Evolutionary conservation across 495 filamentous ascomycete species (phyloP), one percentile per base, ranked within the genome.

Genomic region (Xylaria acuta): DNA sequence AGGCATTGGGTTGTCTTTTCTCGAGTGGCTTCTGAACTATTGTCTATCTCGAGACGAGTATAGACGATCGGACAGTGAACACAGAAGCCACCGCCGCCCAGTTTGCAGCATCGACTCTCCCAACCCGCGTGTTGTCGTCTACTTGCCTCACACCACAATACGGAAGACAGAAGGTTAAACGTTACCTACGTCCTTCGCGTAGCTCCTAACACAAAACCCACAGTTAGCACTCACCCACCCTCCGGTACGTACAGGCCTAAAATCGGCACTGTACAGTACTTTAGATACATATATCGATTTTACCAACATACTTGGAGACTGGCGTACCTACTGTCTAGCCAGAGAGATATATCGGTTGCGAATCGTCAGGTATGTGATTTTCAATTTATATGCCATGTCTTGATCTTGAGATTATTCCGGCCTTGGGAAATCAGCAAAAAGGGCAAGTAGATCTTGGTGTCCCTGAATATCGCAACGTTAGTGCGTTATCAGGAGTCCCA

Each of bases 381-480:
- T 43, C 36, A 12, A 22, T 12, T 8, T 40, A 67, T 51, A 49
- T 14, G n/a, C 22, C 2, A 45, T 5, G 5, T 65, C 18, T 30
- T n/a, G 14, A 65, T 22, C 25, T 11, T 20, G 14, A 34, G 16
- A 47, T 47, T 18, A 49, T 16, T n/a, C 14, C 16, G 36, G 41
- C 16, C 25, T 20, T n/a, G 12, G n/a, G 43, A 18, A 14, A 45
- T 36, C 30, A 20, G n/a, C 60, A 18, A 27, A 62, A 11, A 40
- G 36, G n/a, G 34, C 59, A 40, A 12, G n/a, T 18, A 22, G 58
- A 62, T 62, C 58, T 34, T n/a, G 34, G 36, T 62, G 59, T 62
- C 7, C 58, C 63, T 65, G 63, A 38, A 65, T 49, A 65, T 67
- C 47, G n/a, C 38, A 22, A 32, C 63, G 63, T 34, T 65, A 65